Conservation (phyloP, 805 yeast genomes). For the Trichomonascus vanleenenianus region DNA sequence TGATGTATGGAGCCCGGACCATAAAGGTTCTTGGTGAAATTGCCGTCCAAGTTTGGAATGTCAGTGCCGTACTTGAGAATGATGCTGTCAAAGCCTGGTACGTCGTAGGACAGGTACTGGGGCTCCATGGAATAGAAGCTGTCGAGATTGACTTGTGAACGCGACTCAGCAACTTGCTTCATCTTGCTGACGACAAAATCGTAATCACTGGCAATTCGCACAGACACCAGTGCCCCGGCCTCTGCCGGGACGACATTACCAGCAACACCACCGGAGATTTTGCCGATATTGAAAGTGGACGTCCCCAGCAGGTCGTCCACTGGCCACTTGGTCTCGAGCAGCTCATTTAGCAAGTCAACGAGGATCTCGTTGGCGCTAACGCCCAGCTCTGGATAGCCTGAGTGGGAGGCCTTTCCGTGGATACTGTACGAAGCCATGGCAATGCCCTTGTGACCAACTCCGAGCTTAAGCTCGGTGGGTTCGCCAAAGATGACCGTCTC, state of each 20-base stretch:
- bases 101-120: conserved; percentile 45
- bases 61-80: conserved; percentile 48
- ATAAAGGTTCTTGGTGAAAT: conserved; percentile 43
- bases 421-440: conserved; percentile 36
- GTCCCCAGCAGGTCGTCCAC: conserved; percentile 46
- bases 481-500: conserved; percentile 62
- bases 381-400: conserved; percentile 66
- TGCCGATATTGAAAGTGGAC: conserved; percentile 55
- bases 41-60: conserved; percentile 38
- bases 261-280: conserved; percentile 54
- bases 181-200: conserved; percentile 34
- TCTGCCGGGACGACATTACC: conserved; percentile 55
- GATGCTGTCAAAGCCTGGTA: conserved; percentile 55
- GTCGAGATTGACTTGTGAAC: conserved; percentile 17
- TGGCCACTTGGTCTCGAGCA: conserved; percentile 42
- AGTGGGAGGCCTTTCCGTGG: conserved; percentile 53
- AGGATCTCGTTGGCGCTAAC: conserved; percentile 52
- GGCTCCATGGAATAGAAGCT: conserved; percentile 31
- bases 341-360: conserved; percentile 41
- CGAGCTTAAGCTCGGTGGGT: conserved; percentile 63
- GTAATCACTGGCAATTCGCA: conserved; percentile 47
- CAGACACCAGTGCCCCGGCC: conserved; percentile 42
- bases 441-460: conserved; percentile 63
- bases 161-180: conserved; percentile 28
- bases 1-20: conserved; percentile 61